Conservation (phyloP, 495 filamentous ascomycete genomes). For the Xylaria telfairii region DNA sequence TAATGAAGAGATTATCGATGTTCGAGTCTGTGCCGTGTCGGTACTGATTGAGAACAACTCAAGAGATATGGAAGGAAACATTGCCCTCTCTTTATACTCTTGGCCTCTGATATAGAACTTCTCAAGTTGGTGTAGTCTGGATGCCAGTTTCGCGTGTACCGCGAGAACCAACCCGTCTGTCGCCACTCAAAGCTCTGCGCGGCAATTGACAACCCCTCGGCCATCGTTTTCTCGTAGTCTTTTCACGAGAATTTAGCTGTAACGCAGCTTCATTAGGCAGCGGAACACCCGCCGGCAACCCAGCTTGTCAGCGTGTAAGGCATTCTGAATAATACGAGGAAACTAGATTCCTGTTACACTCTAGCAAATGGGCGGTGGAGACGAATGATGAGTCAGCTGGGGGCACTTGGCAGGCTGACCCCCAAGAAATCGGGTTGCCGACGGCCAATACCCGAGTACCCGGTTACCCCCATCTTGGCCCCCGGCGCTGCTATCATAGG, state of each 20-base stretch:
- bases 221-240: not conserved
- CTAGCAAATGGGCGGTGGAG: not conserved
- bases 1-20: not conserved
- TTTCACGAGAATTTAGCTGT: not conserved
- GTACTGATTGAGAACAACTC: not conserved
- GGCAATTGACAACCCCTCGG: conserved; percentile 17
- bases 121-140: not conserved
- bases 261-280: not conserved
- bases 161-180: not conserved
- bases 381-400: conserved; percentile 5
- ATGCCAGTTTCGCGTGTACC: not conserved
- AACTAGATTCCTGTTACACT: not conserved
- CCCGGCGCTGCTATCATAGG: not conserved
- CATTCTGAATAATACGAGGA: not conserved
- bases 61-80: not conserved
- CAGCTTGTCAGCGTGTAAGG: not conserved
- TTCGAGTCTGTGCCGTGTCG: not conserved
- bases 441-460: conserved; percentile 11
- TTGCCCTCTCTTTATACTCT: conserved; percentile 8
- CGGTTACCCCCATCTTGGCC: not conserved
- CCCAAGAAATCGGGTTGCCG: conserved; percentile 5
- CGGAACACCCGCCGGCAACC: conserved; percentile 5
- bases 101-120: not conserved
- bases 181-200: not conserved
- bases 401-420: conserved; percentile 9